A percentile compares a stretch with the other conserved stretches of the same genome.
These are phyloP conservation scores for Castanea mollissima DNA, from an alignment of 306 rosid genomes.

Conservation along the genomic window DNA sequence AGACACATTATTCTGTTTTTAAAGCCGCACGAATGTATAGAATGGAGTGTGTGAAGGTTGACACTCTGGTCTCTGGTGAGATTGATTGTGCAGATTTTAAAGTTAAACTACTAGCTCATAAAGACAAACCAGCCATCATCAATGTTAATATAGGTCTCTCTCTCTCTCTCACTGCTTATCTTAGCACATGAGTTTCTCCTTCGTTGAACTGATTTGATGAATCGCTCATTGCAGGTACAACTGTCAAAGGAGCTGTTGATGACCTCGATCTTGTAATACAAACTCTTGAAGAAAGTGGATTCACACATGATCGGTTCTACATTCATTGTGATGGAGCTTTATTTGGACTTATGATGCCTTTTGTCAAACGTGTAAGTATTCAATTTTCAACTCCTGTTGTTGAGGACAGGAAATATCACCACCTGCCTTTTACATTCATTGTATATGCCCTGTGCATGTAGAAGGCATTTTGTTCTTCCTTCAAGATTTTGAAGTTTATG, in stretches of 20 bases:
- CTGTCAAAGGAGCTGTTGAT: constrained; percentile 66
- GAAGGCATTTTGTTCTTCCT: not conserved
- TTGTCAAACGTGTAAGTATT: constrained; percentile 43
- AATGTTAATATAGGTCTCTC: constrained; percentile 61
- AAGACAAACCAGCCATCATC: constrained; percentile 67
- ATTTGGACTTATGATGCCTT: constrained; percentile 72
- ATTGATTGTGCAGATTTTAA: constrained; percentile 57
- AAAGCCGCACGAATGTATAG: constrained; percentile 74
- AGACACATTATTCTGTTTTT: constrained; percentile 73
- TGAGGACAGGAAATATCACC: not conserved
- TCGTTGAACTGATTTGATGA: constrained; percentile 1
- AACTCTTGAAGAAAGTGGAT: constrained; percentile 54
- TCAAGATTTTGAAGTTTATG: too few species aligned
- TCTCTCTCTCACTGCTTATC: not conserved
- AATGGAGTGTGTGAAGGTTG: constrained; percentile 65
- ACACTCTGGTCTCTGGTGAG: constrained; percentile 57
- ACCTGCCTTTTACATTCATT: not conserved
- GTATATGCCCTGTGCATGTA: not conserved
- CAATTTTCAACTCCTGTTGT: not conserved
- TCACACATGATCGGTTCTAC: constrained; percentile 50
- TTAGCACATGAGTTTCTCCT: not conserved
- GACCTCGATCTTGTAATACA: constrained; percentile 53
- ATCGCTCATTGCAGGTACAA: constrained; percentile 45
- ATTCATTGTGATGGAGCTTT: constrained; percentile 75
- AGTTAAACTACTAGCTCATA: constrained; percentile 40